Percentiles rank a stretch among this genome's conserved stretches.
Conservation (phyloP, 345 rosid genomes). For the Populus simonii region DNA sequence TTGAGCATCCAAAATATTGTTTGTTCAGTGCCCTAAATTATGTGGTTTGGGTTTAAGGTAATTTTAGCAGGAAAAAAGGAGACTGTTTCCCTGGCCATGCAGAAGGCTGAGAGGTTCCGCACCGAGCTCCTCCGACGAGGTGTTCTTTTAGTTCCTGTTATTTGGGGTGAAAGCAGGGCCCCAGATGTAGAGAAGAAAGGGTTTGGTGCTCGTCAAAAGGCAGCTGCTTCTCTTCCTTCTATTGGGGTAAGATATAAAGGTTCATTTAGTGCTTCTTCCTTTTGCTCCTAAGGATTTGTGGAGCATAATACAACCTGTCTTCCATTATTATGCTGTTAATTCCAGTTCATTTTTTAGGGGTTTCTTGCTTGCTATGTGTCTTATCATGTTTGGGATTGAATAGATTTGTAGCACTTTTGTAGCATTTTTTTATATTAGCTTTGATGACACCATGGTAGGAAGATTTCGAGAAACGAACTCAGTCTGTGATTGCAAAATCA, state of each 20-base stretch:
- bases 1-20: background rate
- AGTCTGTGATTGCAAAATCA: conserved; percentile 74
- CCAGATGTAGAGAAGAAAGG: conserved; percentile 68
- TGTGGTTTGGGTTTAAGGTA: conserved; percentile 46
- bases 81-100: conserved; percentile 57
- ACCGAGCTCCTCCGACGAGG: conserved; percentile 85
- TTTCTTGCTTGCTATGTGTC: background rate
- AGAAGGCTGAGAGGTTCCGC: conserved; percentile 81
- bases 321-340: background rate
- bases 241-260: conserved; percentile 56
- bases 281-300: background rate
- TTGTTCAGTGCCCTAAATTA: conserved; percentile 10
- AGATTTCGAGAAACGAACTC: conserved; percentile 79
- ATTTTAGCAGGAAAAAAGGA: conserved; percentile 86
- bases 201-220: conserved; percentile 61
- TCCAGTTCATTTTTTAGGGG: background rate
- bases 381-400: background rate
- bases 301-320: background rate
- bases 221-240: conserved; percentile 74
- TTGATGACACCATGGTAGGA: conserved; percentile 47
- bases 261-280: background rate
- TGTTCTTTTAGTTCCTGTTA: conserved; percentile 82
- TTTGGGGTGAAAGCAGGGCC: conserved; percentile 68
- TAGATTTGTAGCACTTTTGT: background rate
- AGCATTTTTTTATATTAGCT: conserved; percentile 16